These are phyloP conservation scores for Penicillium macrosclerotiorum DNA, from an alignment of 495 filamentous ascomycete species.

Conservation along the genomic window DNA sequence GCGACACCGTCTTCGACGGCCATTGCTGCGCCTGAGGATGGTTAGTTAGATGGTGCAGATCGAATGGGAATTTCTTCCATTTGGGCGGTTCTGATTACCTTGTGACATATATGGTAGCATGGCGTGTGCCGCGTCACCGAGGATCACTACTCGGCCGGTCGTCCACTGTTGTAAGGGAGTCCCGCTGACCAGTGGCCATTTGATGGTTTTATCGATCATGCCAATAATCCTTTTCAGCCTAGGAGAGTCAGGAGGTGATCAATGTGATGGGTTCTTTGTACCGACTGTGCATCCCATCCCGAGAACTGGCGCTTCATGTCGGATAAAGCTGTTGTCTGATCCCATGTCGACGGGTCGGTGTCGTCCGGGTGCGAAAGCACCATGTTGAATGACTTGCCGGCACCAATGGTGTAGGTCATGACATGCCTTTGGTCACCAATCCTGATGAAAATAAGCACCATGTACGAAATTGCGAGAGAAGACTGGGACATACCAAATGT, in stretches of 20 bases:
- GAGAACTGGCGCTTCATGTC: constrained; percentile 40
- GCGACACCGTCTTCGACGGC: constrained; percentile 41
- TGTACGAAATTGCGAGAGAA: not conserved
- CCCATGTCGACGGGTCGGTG: constrained; percentile 37
- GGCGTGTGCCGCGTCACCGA: constrained; percentile 51
- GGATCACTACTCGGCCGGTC: constrained; percentile 31
- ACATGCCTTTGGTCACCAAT: constrained; percentile 39
- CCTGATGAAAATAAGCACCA: constrained; percentile 18
- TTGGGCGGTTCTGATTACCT: constrained; percentile 19
- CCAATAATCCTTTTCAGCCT: constrained; percentile 37
- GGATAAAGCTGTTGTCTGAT: constrained; percentile 31
- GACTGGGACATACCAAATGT: constrained; percentile 37
- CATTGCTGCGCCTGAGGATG: constrained; percentile 40
- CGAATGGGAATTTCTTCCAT: not conserved
- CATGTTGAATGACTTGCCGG: constrained; percentile 48
- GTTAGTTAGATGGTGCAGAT: not conserved
- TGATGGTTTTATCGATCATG: constrained; percentile 35
- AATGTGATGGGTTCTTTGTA: not conserved
- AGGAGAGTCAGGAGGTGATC: not conserved
- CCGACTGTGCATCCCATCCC: constrained; percentile 40
- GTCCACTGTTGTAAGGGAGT: constrained; percentile 31
- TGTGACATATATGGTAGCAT: constrained; percentile 52
- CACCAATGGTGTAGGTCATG: constrained; percentile 51
- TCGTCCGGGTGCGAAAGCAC: constrained; percentile 48
- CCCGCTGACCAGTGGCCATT: constrained; percentile 41